Base-by-base conservation (phyloP, 139 green algal genomes). In the Micractinium sp. region DNA sequence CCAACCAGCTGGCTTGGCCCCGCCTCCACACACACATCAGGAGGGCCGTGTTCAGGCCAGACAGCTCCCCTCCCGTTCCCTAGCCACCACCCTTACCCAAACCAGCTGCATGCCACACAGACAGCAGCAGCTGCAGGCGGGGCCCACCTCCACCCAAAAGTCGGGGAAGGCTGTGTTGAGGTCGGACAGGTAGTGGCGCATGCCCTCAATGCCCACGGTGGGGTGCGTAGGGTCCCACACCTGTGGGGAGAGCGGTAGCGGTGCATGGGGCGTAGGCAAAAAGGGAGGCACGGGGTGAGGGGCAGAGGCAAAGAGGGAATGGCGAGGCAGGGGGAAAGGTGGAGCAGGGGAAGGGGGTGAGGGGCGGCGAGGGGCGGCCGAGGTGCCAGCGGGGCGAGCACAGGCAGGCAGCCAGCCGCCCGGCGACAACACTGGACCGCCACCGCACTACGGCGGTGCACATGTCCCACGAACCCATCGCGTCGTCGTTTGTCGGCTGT, bases 141-240 rank as follows among this genome's bases (percentile, higher is more conserved):
- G 39, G 61, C 82, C 25, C 38, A 81, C 84, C 69, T 90, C 89
- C 41, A 89, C 85, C 69, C 75, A 85, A n/a, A 92, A 90, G 88
- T 92, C 89, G 1, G 89, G 89, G 84, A 92, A 92, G 63, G 89
- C 85, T 20, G 77, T 87, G 35, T n/a, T 73, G 33, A 90, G 36
- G 88, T 92, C 89, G n/a, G 86, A 14, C 38, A 92, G 77, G 63
- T 90, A 90, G 77, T 92, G 89, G 47, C 47, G 63, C 85, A 92
- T 87, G 38, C 85, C 89, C 31, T 82, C 61, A n/a, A 89, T 66
- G 27, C 89, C 89, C 19, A 87, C 85, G 0, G 85, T 89, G 66
- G 89, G 89, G 71, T 92, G 89, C 25, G 39, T 60, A 31, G 89
- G 85, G 85, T 90, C 89, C 89, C 89, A 92, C 29, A 92, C 77